Conservation (phyloP, 225 moss, liverwort and hornwort genomes). For the Lunularia cruciata region DNA sequence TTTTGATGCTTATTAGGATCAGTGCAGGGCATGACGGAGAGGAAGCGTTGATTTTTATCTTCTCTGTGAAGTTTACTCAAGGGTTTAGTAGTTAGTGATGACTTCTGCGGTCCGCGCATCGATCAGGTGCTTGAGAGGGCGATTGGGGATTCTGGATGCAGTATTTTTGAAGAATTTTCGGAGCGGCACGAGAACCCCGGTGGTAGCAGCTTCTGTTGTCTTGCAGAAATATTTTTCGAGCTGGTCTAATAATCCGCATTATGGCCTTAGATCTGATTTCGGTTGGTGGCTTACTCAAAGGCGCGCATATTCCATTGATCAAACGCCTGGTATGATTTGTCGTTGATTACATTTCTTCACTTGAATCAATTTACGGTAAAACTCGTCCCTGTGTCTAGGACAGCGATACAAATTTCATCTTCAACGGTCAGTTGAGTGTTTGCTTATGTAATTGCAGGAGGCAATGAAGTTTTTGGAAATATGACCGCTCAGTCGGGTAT, state of each 20-base stretch:
- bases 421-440: background rate
- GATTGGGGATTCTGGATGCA: slow-evolving; percentile 8
- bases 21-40: no score
- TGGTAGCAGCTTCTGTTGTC: background rate
- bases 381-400: background rate
- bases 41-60: no score
- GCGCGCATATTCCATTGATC: slow-evolving; percentile 26
- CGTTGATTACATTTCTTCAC: background rate
- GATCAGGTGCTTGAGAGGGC: slow-evolving; percentile 10
- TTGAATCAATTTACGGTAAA: slow-evolving; percentile 15
- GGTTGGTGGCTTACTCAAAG: slow-evolving; percentile 1
- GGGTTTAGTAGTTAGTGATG: background rate
- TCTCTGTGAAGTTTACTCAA: no score
- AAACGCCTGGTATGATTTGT: slow-evolving; percentile 20
- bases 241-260: background rate
- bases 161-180: background rate
- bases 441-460: background rate
- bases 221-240: background rate
- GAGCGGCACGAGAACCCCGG: background rate
- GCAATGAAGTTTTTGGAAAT: slow-evolving; percentile 49
- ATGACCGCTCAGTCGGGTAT: slow-evolving; percentile 61
- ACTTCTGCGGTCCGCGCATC: background rate
- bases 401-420: no score
- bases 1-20: no score
- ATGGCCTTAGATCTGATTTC: background rate